Percentiles rank a stretch among this genome's conserved stretches.
These are phyloP conservation scores for Hyaloscypha finlandica DNA, from an alignment of 495 filamentous ascomycete species.

Conservation along the genomic window DNA sequence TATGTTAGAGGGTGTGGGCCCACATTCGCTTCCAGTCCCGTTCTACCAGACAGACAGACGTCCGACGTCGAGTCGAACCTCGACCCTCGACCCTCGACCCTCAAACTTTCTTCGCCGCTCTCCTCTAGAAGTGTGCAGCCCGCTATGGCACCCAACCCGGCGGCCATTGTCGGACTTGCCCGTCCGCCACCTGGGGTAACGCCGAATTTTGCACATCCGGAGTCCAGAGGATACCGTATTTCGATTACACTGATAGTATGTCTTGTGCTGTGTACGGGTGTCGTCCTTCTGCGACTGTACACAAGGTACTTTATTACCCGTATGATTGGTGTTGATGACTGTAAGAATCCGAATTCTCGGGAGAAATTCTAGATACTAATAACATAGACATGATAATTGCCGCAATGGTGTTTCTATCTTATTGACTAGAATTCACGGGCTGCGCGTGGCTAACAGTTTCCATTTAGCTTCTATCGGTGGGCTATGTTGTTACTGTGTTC, in stretches of 20 bases:
- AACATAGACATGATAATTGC: not conserved
- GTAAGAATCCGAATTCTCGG: not conserved
- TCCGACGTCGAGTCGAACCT: too few relatives aligned
- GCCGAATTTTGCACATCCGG: constrained; percentile 32
- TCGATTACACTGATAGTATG: constrained; percentile 10
- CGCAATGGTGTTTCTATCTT: not conserved
- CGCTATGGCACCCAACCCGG: too few relatives aligned
- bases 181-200: constrained; percentile 30
- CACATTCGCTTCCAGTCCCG: too few relatives aligned
- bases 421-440: not conserved
- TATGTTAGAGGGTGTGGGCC: too few relatives aligned
- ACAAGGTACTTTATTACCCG: not conserved
- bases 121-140: too few relatives aligned
- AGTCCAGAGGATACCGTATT: constrained; percentile 20
- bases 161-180: not conserved
- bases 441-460: not conserved
- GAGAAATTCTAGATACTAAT: not conserved
- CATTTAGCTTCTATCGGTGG: not conserved
- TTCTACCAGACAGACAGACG: too few relatives aligned
- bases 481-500: not conserved
- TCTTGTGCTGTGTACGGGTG: not conserved
- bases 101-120: too few relatives aligned
- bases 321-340: not conserved
- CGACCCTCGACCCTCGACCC: too few relatives aligned
- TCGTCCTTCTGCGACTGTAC: not conserved